These are phyloP conservation scores for Marchantia polymorpha DNA, from an alignment of 225 moss, liverwort and hornwort species.

Conservation along the genomic window DNA sequence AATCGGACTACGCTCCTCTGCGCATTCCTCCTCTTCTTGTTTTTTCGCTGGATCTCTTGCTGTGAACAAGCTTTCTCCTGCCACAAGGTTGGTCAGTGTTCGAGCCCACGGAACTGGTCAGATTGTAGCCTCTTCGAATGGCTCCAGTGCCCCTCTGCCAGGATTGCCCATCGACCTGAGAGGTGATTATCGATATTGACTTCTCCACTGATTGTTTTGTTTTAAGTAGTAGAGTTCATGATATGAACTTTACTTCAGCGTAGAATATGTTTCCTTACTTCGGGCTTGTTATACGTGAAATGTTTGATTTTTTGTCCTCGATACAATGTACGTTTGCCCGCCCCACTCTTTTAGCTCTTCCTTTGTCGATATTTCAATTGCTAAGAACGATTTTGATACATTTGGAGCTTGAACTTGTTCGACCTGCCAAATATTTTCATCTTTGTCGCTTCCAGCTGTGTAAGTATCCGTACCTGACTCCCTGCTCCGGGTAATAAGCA, in stretches of 20 bases:
- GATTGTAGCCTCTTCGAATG: conserved; percentile 44
- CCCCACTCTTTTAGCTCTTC: not conserved
- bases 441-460: not conserved
- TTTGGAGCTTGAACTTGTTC: not conserved
- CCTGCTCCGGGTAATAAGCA: not conserved
- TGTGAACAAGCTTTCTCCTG: conserved; percentile 16
- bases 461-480: not conserved
- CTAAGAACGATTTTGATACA: not conserved
- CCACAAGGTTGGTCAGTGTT: conserved; percentile 12
- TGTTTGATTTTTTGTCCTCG: not conserved
- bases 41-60: conserved; percentile 34
- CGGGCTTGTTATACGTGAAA: not conserved
- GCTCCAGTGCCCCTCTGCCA: conserved; percentile 23
- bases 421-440: not conserved
- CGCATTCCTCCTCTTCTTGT: conserved; percentile 14
- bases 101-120: conserved; percentile 26
- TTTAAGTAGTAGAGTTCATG: not conserved
- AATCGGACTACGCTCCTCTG: conserved; percentile 19
- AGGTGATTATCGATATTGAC: conserved; percentile 16
- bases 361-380: not conserved
- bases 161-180: conserved; percentile 53
- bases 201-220: not conserved
- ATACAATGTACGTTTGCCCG: not conserved
- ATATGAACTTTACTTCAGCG: not conserved
- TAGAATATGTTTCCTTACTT: not conserved